Evolutionary conservation across 2,329 filamentous ascomycete species (phyloP), one percentile per base, ranked within the genome.

Genomic region (Cadophora luteo-olivacea): DNA sequence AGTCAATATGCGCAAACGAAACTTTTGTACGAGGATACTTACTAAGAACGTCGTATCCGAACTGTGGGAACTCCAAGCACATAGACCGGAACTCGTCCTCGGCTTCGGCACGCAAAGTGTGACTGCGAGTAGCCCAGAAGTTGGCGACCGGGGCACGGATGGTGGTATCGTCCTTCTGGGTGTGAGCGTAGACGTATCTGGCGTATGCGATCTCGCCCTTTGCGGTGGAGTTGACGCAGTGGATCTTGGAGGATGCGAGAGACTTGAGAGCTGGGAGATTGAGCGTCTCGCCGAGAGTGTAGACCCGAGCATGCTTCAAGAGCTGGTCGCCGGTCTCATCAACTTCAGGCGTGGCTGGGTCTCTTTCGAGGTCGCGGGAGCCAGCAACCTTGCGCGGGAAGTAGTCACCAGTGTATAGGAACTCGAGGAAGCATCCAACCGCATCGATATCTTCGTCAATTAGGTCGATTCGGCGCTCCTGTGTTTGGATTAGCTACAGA

Each of bases 171-270:
- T 91, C 88, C 61, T 84, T 80, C 65, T 82, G 80, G 12, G 92
- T 96, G 81, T 93, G 88, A 69, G 88, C 88, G 83, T 97, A 97
- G 38, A 97, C 92, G 82, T 94, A 97, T 78, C 93, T 89, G 9
- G 94, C 94, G 80, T 97, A 97, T 32, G 90, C 89, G 77, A 97
- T 94, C 84, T 97, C 94, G 79, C 93, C 94, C 81, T 91, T 91
- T 45, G 93, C 93, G 0, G 92, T 97, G 55, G 91, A 93, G 77
- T 94, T 91, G 76, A 97, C 92, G 79, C 92, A 92, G 83, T 97
- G 93, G 76, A 97, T 97, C 84, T 97, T 97, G 78, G 88, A 89
- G 78, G 92, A 92, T 2, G 94, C 91, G 33, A 97, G 88, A 22
- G 85, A 87, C 80, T 92, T 92, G 71, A 97, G 88, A 11, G 83